A percentile compares a stretch with the other conserved stretches of the same genome.
phyloP scores from a whole-genome alignment of 352 stramenopile species.

The Phytophthora foliorum region DNA sequence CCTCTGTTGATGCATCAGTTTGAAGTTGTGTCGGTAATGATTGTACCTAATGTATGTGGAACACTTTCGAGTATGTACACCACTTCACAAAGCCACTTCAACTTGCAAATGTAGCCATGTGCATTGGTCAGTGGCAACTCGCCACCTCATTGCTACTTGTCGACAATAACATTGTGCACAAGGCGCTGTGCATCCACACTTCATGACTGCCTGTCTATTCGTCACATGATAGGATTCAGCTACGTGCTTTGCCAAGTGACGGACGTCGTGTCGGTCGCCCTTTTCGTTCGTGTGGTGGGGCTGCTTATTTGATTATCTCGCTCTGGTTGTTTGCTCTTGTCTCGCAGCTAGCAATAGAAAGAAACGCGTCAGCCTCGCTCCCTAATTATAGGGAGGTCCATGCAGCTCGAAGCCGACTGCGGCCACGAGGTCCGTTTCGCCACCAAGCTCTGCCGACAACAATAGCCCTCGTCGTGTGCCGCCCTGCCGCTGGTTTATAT shows the following conservation, averaged over 20 bases:
- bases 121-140: no score
- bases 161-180: no score
- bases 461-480: constrained; percentile 39
- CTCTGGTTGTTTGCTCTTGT: background rate
- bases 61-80: background rate
- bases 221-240: background rate
- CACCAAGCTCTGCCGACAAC: constrained; percentile 22
- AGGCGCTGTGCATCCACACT: no score
- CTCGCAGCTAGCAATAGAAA: constrained; percentile 5
- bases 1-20: constrained; percentile 42
- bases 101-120: constrained; percentile 7
- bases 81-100: constrained; percentile 19
- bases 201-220: background rate
- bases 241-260: background rate
- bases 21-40: constrained; percentile 25
- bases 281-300: constrained; percentile 23
- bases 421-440: constrained; percentile 34
- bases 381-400: constrained; percentile 26
- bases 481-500: constrained; percentile 21
- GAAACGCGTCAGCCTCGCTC: background rate
- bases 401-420: background rate
- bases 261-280: constrained; percentile 9
- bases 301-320: constrained; percentile 8
- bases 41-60: background rate
- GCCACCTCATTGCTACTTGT: no score